Conservation (phyloP, 2,329 filamentous ascomycete genomes). For the Fusarium anguioides region DNA sequence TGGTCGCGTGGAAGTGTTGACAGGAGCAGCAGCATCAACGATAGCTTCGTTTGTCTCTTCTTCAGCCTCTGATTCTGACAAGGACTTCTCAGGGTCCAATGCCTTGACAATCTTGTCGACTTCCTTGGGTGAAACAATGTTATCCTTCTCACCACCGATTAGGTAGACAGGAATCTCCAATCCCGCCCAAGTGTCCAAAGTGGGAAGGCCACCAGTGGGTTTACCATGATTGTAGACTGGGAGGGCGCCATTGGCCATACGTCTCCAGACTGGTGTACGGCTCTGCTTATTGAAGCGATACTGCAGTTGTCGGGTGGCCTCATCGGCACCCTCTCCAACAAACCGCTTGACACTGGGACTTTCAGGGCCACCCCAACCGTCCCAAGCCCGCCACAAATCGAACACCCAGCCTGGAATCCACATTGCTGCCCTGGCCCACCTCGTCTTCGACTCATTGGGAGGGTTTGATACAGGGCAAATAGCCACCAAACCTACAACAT, state of each 20-base stretch:
- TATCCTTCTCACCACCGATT: slow-evolving; percentile 80
- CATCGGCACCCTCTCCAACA: slow-evolving; percentile 73
- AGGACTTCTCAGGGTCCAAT: slow-evolving; percentile 44
- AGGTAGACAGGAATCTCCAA: slow-evolving; percentile 81
- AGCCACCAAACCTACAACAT: slow-evolving; percentile 80
- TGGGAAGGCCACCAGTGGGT: slow-evolving; percentile 73
- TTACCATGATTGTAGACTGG: slow-evolving; percentile 67
- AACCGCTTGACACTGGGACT: slow-evolving; percentile 85
- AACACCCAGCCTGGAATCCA: slow-evolving; percentile 79
- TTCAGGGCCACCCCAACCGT: slow-evolving; percentile 79
- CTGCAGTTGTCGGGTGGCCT: slow-evolving; percentile 74
- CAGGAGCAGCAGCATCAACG: slow-evolving; percentile 62
- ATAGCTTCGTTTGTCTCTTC: slow-evolving; percentile 45
- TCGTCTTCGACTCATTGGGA: slow-evolving; percentile 58
- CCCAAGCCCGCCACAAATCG: slow-evolving; percentile 79
- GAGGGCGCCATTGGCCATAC: slow-evolving; percentile 80
- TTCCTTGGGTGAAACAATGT: slow-evolving; percentile 77
- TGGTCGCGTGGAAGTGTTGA: slow-evolving; percentile 51
- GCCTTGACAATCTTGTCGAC: slow-evolving; percentile 71
- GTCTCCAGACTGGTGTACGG: slow-evolving; percentile 81
- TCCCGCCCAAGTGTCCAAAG: slow-evolving; percentile 75
- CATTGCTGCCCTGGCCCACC: slow-evolving; percentile 66
- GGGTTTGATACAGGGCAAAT: slow-evolving; percentile 82
- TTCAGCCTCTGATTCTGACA: slow-evolving; percentile 28
- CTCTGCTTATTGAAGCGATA: slow-evolving; percentile 85